Base-by-base conservation (phyloP, 257 asterid genomes). In the Capsicum pubescens region DNA sequence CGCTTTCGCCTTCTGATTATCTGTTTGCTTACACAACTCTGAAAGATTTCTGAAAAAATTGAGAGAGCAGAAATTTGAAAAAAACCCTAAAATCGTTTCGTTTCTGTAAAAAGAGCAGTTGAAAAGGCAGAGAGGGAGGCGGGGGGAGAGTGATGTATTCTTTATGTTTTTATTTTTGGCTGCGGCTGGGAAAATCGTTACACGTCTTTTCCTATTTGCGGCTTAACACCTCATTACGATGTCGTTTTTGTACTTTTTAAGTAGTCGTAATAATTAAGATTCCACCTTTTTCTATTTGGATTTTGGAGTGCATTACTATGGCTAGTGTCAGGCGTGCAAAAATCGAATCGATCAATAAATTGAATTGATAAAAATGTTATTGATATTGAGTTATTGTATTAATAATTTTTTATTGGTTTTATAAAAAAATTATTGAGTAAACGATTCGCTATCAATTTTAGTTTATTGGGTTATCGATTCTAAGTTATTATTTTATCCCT, bases 41-140 rank as follows among this genome's bases (percentile, higher is more conserved):
- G 14, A 12, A 35, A 13, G 6, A 16, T n/a, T 44, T 70, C 12
- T 3, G 7, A n/a, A 8, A 44, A 17, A 44, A 8, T 1, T 9
- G 9, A 70, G 79, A 44, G 11, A 44, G 26, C 10, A 39, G 78
- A 42, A 15, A 42, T 71, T 46, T 3, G 57, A 71, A 39, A 39
- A 50, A 72, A 72, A 74, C 81, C 61, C 81, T 74, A 74, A 21
- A 11, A 71, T 69, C 16, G 74, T 66, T 66, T 55, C 48, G 48
- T 52, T 54, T 54, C 11, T 10, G 17, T 13, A 14, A 55, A 52
- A 55, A 14, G 10, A n/a, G 67, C 36, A 63, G 12, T 50, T 54
- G 13, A 50, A 13, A 8, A 26, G 14, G 81, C 36, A 39, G 44
- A 39, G 44, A 39, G 44, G 44, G 44, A 39, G 44, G 44, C 0